phyloP scores from a whole-genome alignment of 345 rosid species.

The Jatropha curcas region DNA sequence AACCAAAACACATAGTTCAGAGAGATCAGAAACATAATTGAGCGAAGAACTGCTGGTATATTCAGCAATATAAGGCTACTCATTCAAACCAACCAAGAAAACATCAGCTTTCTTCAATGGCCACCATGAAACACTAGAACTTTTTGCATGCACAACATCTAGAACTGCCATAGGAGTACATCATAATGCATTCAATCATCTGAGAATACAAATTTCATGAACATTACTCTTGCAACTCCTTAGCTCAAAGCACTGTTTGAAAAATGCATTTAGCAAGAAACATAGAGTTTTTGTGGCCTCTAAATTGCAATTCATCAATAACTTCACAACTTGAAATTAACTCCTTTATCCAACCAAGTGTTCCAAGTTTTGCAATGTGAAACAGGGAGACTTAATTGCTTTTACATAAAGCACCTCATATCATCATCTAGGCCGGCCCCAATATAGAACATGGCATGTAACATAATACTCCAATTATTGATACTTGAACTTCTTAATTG shows the following conservation, averaged over 20 bases:
- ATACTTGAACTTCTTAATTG: background rate
- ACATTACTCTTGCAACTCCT: conserved; percentile 1
- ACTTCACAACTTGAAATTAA: background rate
- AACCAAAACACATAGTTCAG: background rate
- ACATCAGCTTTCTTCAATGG: background rate
- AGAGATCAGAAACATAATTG: background rate
- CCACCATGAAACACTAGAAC: background rate
- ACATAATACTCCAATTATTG: too few species aligned
- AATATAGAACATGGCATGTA: background rate
- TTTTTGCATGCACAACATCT: background rate
- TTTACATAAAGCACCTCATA: background rate
- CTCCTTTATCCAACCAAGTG: background rate
- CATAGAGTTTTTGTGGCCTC: background rate
- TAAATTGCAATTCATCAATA: background rate
- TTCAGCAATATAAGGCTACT: background rate
- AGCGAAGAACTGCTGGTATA: conserved; percentile 12
- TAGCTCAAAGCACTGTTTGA: background rate
- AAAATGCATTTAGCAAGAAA: conserved; percentile 1
- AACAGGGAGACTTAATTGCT: background rate
- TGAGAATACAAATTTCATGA: background rate
- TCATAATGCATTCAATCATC: background rate
- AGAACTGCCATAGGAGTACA: background rate
- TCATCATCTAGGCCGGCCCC: background rate
- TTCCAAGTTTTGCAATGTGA: background rate
- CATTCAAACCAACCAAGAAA: background rate